Base-by-base conservation (phyloP, 2,329 filamentous ascomycete species). In the Hyphodiscus sp. region DNA sequence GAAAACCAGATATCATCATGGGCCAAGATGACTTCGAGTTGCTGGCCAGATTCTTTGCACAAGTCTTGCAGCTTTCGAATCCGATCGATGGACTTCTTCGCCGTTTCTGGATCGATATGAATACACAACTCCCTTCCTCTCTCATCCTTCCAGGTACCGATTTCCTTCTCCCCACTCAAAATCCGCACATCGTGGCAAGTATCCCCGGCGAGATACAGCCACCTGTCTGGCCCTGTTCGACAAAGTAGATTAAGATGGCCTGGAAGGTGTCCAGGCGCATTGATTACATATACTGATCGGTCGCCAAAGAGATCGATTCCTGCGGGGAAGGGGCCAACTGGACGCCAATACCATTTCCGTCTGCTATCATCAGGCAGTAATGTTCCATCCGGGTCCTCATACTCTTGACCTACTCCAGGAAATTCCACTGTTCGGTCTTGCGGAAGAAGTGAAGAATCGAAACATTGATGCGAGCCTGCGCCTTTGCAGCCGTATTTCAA, bases 181-280 rank as follows among this genome's bases (percentile, higher is more conserved):
- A 81, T 70, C 30, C 78, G 63, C 0, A 67, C 66, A 58, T 81
- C 77, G 58, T 82, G 79, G 53, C 74, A 81, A 26, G 74, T 74
- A 60, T 82, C 78, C 0, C 77, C 78, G 9, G 71, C 75, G 0
- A 82, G 70, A 58, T 75, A 76, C 0, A 79, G 66, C 66, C 74
- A 78, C 41, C 69, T 69, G 42, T 61, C 53, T 2, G 67, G 63
- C 0, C 61, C 69, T 0, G 68, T 70, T 0, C 74, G 69, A 8
- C 68, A 73, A 0, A 80, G 69, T 1, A 79, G 57, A 54, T 79
- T 80, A 2, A 80, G 64, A 52, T 81, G 78, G 0, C 77, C 77
- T 3, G 71, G 71, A 0, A 80, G 55, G 60, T 80, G 78, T 0
- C 78, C 77, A 1, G 77, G 77, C 0, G 71, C 70, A 58, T 79